Evolutionary conservation across 192 early-diverging fungal species (phyloP).

Genomic region (Allomyces macrogynus): DNA sequence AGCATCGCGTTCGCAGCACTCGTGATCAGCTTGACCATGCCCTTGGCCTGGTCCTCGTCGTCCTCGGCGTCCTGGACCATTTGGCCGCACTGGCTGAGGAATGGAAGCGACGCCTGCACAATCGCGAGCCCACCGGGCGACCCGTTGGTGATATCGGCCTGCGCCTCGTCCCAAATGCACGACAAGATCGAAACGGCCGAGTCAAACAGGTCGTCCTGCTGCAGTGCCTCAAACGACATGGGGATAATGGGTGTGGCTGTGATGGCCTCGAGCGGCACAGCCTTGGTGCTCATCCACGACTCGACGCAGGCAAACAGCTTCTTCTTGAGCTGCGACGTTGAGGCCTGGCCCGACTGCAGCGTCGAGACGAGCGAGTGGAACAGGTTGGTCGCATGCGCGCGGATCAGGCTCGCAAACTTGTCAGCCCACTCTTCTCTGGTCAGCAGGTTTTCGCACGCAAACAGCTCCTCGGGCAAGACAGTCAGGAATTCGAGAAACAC

Average conservation of each 20-base stretch:
- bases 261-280: slow-evolving; percentile 43
- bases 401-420: slow-evolving; percentile 38
- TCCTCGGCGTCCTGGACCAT: slow-evolving; percentile 30
- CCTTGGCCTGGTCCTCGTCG: slow-evolving; percentile 60
- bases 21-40: slow-evolving; percentile 66
- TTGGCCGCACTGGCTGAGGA: slow-evolving; percentile 16
- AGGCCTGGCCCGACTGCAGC: slow-evolving; percentile 11
- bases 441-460: slow-evolving; percentile 37
- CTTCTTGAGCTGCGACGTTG: slow-evolving; percentile 35
- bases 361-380: slow-evolving; percentile 8
- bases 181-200: slow-evolving; percentile 64
- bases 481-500: slow-evolving; percentile 63
- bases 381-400: slow-evolving; percentile 41
- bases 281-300: slow-evolving; percentile 66
- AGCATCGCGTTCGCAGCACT: slow-evolving; percentile 80
- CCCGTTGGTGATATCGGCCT: slow-evolving; percentile 26
- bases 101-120: slow-evolving; percentile 20
- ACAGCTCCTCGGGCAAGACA: slow-evolving; percentile 72
- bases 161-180: slow-evolving; percentile 54
- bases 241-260: slow-evolving; percentile 40
- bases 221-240: slow-evolving; percentile 51
- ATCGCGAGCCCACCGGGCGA: slow-evolving; percentile 36
- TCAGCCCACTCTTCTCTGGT: slow-evolving; percentile 33
- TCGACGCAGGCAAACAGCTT: slow-evolving; percentile 48
- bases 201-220: slow-evolving; percentile 56